Evolutionary conservation across 176 grass and related monocot genomes (phyloP).

Genomic region (Phyllostachys edulis): DNA sequence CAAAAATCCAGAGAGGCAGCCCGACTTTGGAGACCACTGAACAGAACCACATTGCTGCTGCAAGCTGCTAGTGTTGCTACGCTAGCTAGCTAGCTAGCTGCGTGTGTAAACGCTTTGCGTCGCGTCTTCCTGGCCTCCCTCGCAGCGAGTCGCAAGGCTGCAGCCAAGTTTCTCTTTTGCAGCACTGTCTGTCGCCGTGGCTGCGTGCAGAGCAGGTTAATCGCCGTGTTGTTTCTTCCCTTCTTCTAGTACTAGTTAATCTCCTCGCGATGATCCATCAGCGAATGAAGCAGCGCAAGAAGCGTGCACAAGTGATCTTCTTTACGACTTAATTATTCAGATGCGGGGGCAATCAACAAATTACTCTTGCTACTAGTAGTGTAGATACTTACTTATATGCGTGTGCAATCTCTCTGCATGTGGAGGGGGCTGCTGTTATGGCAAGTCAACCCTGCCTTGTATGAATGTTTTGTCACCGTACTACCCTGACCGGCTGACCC

Average conservation of each 20-base stretch:
- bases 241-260: neutral
- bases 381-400: neutral
- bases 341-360: neutral
- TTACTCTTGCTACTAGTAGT: neutral
- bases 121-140: neutral
- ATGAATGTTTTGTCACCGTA: neutral
- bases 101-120: neutral
- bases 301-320: neutral
- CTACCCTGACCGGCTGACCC: neutral
- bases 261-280: neutral
- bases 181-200: neutral
- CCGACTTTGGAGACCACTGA: neutral
- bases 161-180: neutral
- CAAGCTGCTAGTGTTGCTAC: no score
- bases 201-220: neutral
- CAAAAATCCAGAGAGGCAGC: neutral
- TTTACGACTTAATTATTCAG: neutral
- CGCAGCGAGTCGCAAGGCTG: neutral
- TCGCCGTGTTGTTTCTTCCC: neutral
- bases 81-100: no score
- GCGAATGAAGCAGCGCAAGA: neutral
- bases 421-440: neutral
- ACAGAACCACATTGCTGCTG: neutral
- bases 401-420: neutral
- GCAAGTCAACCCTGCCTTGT: constrained; percentile 28